These are phyloP conservation scores for Verticillium zaregamsianum DNA, from an alignment of 2,329 filamentous ascomycete species.

Conservation along the genomic window DNA sequence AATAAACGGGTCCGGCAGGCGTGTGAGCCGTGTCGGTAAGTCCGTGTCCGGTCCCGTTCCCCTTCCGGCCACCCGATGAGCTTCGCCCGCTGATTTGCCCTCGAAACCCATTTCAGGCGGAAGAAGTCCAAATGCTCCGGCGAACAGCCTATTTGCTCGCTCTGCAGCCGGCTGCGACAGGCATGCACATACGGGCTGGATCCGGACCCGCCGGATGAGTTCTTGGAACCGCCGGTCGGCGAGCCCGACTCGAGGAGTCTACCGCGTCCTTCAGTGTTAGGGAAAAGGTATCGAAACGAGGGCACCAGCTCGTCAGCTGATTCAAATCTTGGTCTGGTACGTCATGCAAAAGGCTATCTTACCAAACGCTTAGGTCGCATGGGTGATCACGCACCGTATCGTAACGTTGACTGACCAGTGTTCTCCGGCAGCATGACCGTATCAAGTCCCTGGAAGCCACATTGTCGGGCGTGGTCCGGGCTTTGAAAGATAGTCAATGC, in stretches of 20 bases:
- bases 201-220: not conserved
- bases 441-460: not conserved
- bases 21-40: constrained; percentile 1
- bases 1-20: not conserved
- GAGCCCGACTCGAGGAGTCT: not conserved
- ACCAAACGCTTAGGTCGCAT: too few species aligned
- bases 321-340: not conserved
- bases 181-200: not conserved
- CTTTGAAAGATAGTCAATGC: not conserved
- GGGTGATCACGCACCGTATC: too few species aligned
- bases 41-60: not conserved
- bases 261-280: not conserved
- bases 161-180: not conserved
- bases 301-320: not conserved
- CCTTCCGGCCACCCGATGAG: not conserved
- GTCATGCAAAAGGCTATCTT: not conserved
- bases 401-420: too few species aligned
- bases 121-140: not conserved
- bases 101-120: not conserved
- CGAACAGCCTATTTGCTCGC: not conserved
- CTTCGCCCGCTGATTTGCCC: not conserved
- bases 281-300: not conserved
- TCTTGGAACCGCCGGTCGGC: not conserved
- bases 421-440: not conserved
- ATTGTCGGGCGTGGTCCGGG: not conserved